A percentile compares a stretch with the other conserved stretches of the same genome.
These are phyloP conservation scores for Talinum fruticosum DNA, from an alignment of 148 eudicot species.

Conservation along the genomic window DNA sequence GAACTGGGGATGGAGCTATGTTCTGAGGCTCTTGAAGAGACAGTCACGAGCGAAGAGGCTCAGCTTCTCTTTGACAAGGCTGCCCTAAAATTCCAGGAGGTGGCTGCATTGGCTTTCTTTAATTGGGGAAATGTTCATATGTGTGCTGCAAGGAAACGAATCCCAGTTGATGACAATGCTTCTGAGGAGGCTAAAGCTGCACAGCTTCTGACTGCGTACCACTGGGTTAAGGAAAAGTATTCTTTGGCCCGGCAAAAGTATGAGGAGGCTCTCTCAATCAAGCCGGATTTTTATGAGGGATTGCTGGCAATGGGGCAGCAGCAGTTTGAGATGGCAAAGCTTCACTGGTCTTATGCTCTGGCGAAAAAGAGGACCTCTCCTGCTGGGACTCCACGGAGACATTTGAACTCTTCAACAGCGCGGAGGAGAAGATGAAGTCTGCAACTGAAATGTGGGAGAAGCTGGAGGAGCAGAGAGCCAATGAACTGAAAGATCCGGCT, in stretches of 20 bases:
- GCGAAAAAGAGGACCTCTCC: slow-evolving; percentile 80
- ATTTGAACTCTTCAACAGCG: slow-evolving; percentile 65
- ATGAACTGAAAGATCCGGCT: slow-evolving; percentile 72
- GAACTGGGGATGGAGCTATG: slow-evolving; percentile 96
- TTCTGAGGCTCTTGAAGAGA: slow-evolving; percentile 90
- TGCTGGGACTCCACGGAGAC: slow-evolving; percentile 72
- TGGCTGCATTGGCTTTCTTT: slow-evolving; percentile 88
- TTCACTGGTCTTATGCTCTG: slow-evolving; percentile 80
- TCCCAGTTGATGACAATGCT: slow-evolving; percentile 73
- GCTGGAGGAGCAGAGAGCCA: slow-evolving; percentile 79
- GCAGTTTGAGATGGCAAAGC: slow-evolving; percentile 96
- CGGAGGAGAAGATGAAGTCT: slow-evolving; percentile 82
- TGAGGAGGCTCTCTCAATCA: slow-evolving; percentile 72
- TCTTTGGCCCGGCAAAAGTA: slow-evolving; percentile 74
- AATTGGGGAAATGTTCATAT: slow-evolving; percentile 99
- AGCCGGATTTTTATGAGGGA: slow-evolving; percentile 94
- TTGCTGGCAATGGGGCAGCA: slow-evolving; percentile 90
- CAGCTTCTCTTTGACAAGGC: slow-evolving; percentile 84
- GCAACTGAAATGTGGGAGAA: slow-evolving; percentile 98
- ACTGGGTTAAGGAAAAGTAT: slow-evolving; percentile 85
- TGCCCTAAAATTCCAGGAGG: slow-evolving; percentile 89
- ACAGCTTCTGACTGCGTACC: slow-evolving; percentile 70
- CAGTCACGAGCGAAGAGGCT: slow-evolving; percentile 88
- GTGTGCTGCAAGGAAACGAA: slow-evolving; percentile 89
- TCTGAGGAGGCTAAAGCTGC: slow-evolving; percentile 50